Base-by-base conservation (phyloP, 345 rosid genomes). In the Iberis pinnata region DNA sequence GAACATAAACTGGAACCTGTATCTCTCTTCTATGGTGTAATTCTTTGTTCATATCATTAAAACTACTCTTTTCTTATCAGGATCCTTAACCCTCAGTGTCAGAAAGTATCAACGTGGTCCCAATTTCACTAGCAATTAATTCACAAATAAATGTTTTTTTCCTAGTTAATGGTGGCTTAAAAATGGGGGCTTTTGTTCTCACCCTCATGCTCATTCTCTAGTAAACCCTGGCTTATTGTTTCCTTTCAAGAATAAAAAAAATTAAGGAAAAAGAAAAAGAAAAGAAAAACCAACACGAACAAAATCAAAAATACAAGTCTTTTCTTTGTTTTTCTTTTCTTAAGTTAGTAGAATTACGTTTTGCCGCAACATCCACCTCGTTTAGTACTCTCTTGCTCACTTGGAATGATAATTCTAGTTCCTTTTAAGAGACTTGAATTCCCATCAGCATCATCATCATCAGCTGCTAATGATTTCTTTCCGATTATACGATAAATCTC, bases 401-500 rank as follows among this genome's bases (percentile, higher is more conserved):
- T 64, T 0, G 95, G 90, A 42, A 86, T 79, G 50, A 83, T 55
- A 43, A 86, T 86, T 49, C 74, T 74, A 31, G 90, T 83, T 44
- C 95, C 95, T 53, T 79, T 83, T 19, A 86, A 76, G 56, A 83
- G 78, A 67, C 66, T 59, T 11, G 82, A 58, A 22, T 61, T 70
- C 9, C 77, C 78, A 52, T 46, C 73, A 0, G 68, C 53, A 26
- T 73, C 46, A 26, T 75, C 84, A 4, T 79, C 86, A 19, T 72
- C 71, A 2, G 78, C 86, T 5, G 79, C 49, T 18, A 86, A 70
- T 9, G 84, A 54, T 68, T 83, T 86, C 80, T 86, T 86, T 79
- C 90, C 63, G 49, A 83, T 80, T 58, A 83, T 75, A 57, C 78
- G 63, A 19, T 83, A 86, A 14, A 83, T 86, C 77, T 86, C 90